Base-by-base conservation (phyloP, 495 filamentous ascomycete genomes). In the Xylaria longipes region DNA sequence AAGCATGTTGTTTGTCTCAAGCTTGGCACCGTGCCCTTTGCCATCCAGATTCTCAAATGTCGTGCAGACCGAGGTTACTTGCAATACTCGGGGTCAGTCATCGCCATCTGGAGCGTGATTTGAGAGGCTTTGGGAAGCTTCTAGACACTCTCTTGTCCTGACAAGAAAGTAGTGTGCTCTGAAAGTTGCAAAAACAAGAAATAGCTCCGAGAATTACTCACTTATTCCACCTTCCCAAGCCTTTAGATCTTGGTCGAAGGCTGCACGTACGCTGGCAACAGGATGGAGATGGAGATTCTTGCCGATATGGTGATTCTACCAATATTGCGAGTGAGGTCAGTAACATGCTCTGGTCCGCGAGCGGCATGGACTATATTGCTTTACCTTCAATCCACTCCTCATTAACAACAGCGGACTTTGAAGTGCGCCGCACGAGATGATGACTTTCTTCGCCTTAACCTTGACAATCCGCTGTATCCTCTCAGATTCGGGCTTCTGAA, bases 11-110 rank as follows among this genome's bases (percentile, higher is more conserved):
- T 85, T 85, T 27, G 88, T 83, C 80, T 96, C 92, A 20, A 97
- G 81, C 80, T 95, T 97, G 65, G 84, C 85, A n/a, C 95, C 95
- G 73, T 98, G 93, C 37, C 93, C 93, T 27, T 91, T 82, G 35
- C 88, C 88, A 77, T 97, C 94, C 0, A 94, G 87, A 73, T 97
- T 91, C 73, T 97, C 93, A 69, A 94, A 94, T 57, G 91, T 89
- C 45, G 87, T 89, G 71, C 91, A 89, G 2, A 95, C 89, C 5
- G 88, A 86, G 0, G 95, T 98, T 66, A 98, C 35, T n/a, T 37
- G 8, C 35, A 37, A 37, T 8, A 37, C 35, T 37, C 35, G 35
- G 35, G 35, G 35, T 37, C 35, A 37, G 35, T 37, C 8, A 37
- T 37, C 35, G 35, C 35, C 35, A 37, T 37, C 8, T 8, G 8